phyloP scores from a whole-genome alignment of 2,329 filamentous ascomycete genomes.

The Fusarium staphyleae region DNA sequence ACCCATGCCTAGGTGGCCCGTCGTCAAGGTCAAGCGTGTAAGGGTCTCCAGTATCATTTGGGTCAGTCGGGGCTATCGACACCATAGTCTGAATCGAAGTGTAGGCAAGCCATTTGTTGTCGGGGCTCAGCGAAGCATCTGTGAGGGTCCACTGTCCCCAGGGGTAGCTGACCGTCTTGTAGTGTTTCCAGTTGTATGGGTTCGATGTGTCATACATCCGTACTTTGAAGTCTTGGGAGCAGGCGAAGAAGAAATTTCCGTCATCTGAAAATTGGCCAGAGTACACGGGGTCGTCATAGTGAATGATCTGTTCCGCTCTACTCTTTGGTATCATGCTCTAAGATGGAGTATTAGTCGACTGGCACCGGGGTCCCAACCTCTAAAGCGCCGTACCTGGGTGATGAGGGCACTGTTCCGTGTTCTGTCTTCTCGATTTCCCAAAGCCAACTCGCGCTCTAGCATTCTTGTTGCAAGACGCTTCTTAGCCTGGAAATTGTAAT shows the following conservation, averaged over 20 bases:
- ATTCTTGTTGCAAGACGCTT: constrained; percentile 73
- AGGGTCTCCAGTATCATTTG: constrained; percentile 80
- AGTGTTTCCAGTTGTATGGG: constrained; percentile 93
- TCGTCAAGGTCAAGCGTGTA: constrained; percentile 74
- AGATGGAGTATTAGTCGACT: constrained; percentile 10
- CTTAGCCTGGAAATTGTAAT: constrained; percentile 59
- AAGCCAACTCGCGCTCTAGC: constrained; percentile 81
- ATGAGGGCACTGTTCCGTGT: constrained; percentile 70
- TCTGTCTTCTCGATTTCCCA: constrained; percentile 66
- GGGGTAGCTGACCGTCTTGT: constrained; percentile 87
- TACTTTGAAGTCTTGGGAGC: constrained; percentile 90
- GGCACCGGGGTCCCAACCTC: background rate
- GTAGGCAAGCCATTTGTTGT: constrained; percentile 92
- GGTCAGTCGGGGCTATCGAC: constrained; percentile 86
- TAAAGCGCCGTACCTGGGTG: constrained; percentile 61
- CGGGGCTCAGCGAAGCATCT: constrained; percentile 87
- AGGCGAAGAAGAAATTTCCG: constrained; percentile 95
- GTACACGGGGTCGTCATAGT: constrained; percentile 86
- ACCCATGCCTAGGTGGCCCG: constrained; percentile 38
- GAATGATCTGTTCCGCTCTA: constrained; percentile 83
- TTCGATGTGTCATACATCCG: constrained; percentile 98
- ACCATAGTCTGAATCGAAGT: constrained; percentile 86
- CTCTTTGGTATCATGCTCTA: constrained; percentile 79
- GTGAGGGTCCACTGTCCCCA: constrained; percentile 96
- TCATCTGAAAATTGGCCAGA: constrained; percentile 97